A percentile compares a stretch with the other conserved stretches of the same genome.
Evolutionary conservation across 306 rosid genomes (phyloP).

Genomic region (Trifolium repens): DNA sequence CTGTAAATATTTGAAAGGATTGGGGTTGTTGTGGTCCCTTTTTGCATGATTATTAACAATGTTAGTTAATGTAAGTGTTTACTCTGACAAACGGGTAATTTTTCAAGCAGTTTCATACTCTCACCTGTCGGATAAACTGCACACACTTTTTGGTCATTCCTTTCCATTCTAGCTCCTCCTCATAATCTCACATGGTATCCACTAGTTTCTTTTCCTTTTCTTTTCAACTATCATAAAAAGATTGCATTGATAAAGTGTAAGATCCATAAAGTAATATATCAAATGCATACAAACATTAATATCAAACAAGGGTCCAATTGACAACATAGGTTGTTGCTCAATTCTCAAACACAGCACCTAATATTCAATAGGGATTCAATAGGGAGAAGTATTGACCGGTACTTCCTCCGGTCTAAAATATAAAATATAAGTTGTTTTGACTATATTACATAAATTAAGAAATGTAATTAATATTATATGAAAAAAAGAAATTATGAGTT

Average conservation of each 20-base stretch:
- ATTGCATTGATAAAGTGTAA: neutral
- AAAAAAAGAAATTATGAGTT: too few relatives aligned
- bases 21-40: slow-evolving; percentile 50
- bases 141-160: slow-evolving; percentile 31
- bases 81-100: slow-evolving; percentile 34
- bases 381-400: too few relatives aligned
- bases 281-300: slow-evolving; percentile 4
- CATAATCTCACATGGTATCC: neutral
- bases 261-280: neutral
- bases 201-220: neutral
- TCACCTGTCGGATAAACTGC: slow-evolving; percentile 42
- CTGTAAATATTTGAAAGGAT: slow-evolving; percentile 54
- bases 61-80: neutral
- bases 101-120: slow-evolving; percentile 31
- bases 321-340: neutral
- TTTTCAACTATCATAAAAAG: neutral
- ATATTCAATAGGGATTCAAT: too few relatives aligned
- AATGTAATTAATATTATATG: too few relatives aligned
- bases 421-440: too few relatives aligned
- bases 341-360: neutral
- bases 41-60: slow-evolving; percentile 27
- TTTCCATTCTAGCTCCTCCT: neutral
- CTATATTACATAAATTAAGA: too few relatives aligned
- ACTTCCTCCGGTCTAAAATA: too few relatives aligned
- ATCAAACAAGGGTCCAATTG: neutral